A percentile compares a stretch with the other conserved stretches of the same genome.
phyloP scores from a whole-genome alignment of 768 basidiomycete genomes.

The Amanita rubescens region DNA sequence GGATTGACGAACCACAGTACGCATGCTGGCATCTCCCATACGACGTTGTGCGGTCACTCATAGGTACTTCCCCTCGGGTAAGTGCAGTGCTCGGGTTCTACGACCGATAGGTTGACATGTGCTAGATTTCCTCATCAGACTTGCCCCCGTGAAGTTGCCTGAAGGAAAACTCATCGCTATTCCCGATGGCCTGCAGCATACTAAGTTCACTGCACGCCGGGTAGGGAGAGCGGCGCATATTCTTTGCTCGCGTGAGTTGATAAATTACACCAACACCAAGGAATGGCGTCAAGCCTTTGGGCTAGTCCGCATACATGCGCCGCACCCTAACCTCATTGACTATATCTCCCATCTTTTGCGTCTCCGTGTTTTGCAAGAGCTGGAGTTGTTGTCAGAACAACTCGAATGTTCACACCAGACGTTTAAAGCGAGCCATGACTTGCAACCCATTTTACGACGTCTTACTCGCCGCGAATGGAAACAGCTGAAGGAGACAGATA shows the following conservation, averaged over 20 bases:
- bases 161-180: slow-evolving; percentile 20
- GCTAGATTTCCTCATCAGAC: slow-evolving; percentile 60
- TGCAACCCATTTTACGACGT: slow-evolving; percentile 41
- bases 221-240: slow-evolving; percentile 44
- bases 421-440: slow-evolving; percentile 15
- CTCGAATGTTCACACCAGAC: slow-evolving; percentile 23
- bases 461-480: slow-evolving; percentile 59
- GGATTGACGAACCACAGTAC: slow-evolving; percentile 10
- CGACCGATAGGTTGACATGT: background rate
- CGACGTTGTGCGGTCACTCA: slow-evolving; percentile 46
- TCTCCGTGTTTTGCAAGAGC: slow-evolving; percentile 67
- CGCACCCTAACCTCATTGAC: slow-evolving; percentile 38
- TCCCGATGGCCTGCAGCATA: slow-evolving; percentile 61
- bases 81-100: slow-evolving; percentile 8
- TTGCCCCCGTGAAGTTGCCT: slow-evolving; percentile 42
- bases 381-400: slow-evolving; percentile 47
- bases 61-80: slow-evolving; percentile 52
- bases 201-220: slow-evolving; percentile 44
- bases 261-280: slow-evolving; percentile 31
- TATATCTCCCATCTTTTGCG: slow-evolving; percentile 65
- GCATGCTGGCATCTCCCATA: slow-evolving; percentile 60
- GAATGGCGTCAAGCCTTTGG: slow-evolving; percentile 23
- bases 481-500: slow-evolving; percentile 35
- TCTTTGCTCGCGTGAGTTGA: slow-evolving; percentile 49
- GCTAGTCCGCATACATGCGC: background rate